Percentiles rank a stretch among this genome's conserved stretches.
phyloP scores from a whole-genome alignment of 2,329 filamentous ascomycete species.

The Cladobotryum mycophilum region DNA sequence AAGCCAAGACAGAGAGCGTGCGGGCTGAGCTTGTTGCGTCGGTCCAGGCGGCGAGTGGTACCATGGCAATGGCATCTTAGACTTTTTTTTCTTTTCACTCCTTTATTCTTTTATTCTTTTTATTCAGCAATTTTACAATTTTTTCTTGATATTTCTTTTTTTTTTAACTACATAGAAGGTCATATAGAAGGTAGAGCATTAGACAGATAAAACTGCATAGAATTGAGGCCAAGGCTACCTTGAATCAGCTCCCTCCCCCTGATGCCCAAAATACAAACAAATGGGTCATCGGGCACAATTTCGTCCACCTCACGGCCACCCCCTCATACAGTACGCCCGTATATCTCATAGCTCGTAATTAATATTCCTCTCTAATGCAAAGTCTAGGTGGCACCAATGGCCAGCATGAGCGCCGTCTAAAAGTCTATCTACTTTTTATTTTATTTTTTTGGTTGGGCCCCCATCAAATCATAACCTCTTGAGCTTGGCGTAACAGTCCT shows the following conservation, averaged over 20 bases:
- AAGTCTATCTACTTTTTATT: too few species aligned
- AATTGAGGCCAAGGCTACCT: too few species aligned
- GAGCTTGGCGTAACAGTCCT: constrained; percentile 22
- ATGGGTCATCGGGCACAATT: too few species aligned
- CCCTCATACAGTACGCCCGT: neutral
- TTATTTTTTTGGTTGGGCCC: neutral
- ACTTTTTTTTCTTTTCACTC: neutral
- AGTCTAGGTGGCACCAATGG: too few species aligned
- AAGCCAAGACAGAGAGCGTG: constrained; percentile 3
- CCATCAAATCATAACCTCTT: constrained; percentile 1
- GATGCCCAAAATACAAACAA: too few species aligned
- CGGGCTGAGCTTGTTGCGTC: neutral
- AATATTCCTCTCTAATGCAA: too few species aligned
- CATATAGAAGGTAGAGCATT: neutral
- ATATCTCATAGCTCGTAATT: too few species aligned
- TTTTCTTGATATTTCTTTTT: neutral
- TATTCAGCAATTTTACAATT: neutral
- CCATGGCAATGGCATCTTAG: neutral
- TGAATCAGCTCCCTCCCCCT: too few species aligned
- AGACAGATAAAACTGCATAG: too few species aligned
- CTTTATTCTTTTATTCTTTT: neutral
- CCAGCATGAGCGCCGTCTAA: neutral
- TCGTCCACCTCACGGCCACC: neutral
- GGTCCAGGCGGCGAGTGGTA: too few species aligned
- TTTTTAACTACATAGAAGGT: neutral